Conservation (phyloP, 495 filamentous ascomycete species). For the Schizothecium vesticola region DNA sequence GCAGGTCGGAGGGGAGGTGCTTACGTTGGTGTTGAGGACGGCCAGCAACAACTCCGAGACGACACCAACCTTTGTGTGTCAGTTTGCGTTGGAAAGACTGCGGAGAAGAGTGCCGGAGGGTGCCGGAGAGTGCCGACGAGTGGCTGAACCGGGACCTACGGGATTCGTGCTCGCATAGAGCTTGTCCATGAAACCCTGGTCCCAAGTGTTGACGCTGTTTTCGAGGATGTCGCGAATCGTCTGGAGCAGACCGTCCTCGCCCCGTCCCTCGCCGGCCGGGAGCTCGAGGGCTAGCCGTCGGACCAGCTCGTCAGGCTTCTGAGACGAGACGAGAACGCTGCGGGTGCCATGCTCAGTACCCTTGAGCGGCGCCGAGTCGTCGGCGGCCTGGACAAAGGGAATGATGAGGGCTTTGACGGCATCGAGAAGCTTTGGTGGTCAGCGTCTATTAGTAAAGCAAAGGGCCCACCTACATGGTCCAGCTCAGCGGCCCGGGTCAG, state of each 20-base stretch:
- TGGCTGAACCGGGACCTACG: no score
- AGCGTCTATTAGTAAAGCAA: neutral
- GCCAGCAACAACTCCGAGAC: slow-evolving; percentile 77
- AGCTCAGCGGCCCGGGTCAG: slow-evolving; percentile 31
- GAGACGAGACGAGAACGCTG: slow-evolving; percentile 63
- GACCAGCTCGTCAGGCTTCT: slow-evolving; percentile 64
- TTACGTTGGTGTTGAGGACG: slow-evolving; percentile 79
- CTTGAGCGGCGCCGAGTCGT: slow-evolving; percentile 53
- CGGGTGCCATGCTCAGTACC: slow-evolving; percentile 46
- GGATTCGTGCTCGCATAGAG: slow-evolving; percentile 82
- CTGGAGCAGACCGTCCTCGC: slow-evolving; percentile 65
- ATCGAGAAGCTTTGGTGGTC: slow-evolving; percentile 54
- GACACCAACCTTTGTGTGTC: slow-evolving; percentile 55
- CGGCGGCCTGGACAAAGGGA: slow-evolving; percentile 71
- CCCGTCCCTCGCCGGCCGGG: slow-evolving; percentile 55
- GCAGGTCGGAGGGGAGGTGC: slow-evolving; percentile 2
- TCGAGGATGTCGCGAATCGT: slow-evolving; percentile 61
- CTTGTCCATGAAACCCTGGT: slow-evolving; percentile 92
- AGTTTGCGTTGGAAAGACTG: no score
- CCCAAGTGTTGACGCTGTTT: slow-evolving; percentile 94
- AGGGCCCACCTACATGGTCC: slow-evolving; percentile 42
- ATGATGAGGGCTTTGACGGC: slow-evolving; percentile 70
- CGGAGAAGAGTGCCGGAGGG: no score
- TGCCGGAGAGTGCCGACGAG: no score
- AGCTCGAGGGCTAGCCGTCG: slow-evolving; percentile 60